These are phyloP conservation scores for Acacia melanoxylon DNA, from an alignment of 306 rosid species.

Conservation along the genomic window DNA sequence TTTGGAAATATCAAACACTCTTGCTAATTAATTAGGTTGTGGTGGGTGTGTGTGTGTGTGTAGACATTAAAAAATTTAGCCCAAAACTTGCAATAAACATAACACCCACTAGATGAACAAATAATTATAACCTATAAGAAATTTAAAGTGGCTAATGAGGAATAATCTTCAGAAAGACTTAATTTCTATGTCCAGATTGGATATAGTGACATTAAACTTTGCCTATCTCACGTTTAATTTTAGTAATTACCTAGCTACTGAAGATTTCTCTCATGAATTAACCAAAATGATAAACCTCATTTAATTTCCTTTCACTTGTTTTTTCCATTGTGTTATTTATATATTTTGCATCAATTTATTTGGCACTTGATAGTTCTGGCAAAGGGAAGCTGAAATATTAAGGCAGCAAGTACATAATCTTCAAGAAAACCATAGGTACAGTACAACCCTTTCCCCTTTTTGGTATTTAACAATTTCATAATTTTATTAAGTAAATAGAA, in stretches of 20 bases:
- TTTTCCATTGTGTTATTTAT: background rate
- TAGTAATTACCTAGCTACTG: background rate
- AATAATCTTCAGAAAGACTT: background rate
- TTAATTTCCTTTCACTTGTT: background rate
- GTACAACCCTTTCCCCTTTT: conserved; percentile 41
- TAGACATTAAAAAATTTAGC: background rate
- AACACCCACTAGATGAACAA: background rate
- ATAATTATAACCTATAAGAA: background rate
- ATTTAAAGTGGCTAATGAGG: background rate
- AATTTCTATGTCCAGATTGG: background rate
- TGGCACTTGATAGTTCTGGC: conserved; percentile 68
- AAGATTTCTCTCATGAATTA: conserved; percentile 20
- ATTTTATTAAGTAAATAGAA: background rate
- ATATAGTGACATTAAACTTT: background rate
- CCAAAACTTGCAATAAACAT: background rate
- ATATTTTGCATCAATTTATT: background rate
- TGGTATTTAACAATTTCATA: background rate
- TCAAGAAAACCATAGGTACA: conserved; percentile 69
- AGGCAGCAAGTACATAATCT: conserved; percentile 71
- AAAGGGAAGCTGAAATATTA: conserved; percentile 65
- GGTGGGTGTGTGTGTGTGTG: background rate
- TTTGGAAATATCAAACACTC: background rate
- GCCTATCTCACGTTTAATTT: background rate
- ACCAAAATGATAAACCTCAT: conserved; percentile 8
- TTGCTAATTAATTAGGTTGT: background rate